Evolutionary conservation across 352 stramenopile species (phyloP), one percentile per base, ranked within the genome.

Genomic region (Globisporangium yorkense): DNA sequence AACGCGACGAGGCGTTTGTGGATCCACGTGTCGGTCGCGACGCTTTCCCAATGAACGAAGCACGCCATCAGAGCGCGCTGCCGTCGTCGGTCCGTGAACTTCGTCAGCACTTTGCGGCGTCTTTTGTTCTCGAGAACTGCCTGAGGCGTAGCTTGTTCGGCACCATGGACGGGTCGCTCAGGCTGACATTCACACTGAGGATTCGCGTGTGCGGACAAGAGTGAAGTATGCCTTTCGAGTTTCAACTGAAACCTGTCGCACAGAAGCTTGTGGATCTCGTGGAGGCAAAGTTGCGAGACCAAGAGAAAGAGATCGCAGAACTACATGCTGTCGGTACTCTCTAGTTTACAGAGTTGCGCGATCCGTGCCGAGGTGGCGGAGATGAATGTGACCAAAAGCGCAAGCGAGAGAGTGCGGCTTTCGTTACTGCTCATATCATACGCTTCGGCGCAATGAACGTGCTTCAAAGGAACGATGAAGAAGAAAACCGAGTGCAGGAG

Each of bases 21-120:
- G 41, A 77, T 59, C 70, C 74, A 84, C 41, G 31, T 50, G 29
- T 84, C 74, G 8, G 72, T 84, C 43, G 62, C 67, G n/a, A 80
- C 74, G 31, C 69, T 80, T 55, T 84, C 74, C 74, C 74, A 84
- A 47, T 80, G 74, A 21, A 45, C 61, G 29, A 84, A 70, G 51
- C 59, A 71, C 10, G 16, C 7, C 0, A 41, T 0, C 13, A 80
- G 58, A 0, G 61, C 29, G 3, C 59, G 59, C 5, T 21, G 21
- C 5, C 48, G 61, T 8, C 58, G 64, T 2, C 55, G 54, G 4
- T n/a, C 24, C 24, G 51, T 44, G 2, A 69, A 67, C 3, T 55
- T 29, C 6, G 50, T 46, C 45, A 73, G 53, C 20, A 53, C 51
- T 20, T 20, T 9, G 18, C 62, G 63, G 10, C 37, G 40, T 29